Evolutionary conservation across 306 rosid genomes (phyloP).

Genomic region (Quercus variabilis): DNA sequence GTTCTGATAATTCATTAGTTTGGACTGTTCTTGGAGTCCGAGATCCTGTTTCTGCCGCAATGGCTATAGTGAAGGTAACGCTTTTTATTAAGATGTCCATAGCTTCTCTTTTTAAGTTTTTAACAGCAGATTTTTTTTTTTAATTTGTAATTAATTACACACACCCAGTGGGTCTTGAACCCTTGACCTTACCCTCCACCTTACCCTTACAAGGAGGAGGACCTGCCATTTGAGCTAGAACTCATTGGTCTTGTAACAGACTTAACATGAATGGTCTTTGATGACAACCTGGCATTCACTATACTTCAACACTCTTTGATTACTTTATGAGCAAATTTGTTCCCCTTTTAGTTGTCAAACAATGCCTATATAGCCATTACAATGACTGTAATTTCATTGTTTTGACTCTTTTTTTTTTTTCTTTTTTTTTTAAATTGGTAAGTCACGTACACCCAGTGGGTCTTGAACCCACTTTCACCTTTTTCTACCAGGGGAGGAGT

Average conservation of each 20-base stretch:
- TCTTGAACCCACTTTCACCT: background rate
- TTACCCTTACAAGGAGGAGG: too few relatives aligned
- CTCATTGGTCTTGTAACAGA: too few relatives aligned
- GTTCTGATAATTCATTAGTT: constrained; percentile 95
- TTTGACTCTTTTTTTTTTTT: background rate
- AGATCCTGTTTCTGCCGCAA: constrained; percentile 97
- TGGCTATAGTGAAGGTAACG: constrained; percentile 93
- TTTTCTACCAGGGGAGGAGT: background rate
- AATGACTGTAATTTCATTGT: background rate
- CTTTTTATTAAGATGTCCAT: background rate
- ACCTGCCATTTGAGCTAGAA: too few relatives aligned
- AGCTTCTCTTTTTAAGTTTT: background rate
- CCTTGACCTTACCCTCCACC: too few relatives aligned
- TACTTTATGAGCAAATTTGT: background rate
- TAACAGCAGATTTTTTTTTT: background rate
- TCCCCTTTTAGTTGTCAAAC: background rate
- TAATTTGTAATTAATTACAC: too few relatives aligned
- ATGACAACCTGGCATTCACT: background rate
- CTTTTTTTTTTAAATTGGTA: background rate
- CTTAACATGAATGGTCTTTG: too few relatives aligned
- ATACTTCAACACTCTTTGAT: background rate
- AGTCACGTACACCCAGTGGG: background rate
- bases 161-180: too few relatives aligned
- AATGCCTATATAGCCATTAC: background rate
- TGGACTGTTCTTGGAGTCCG: constrained; percentile 99